Base-by-base conservation (phyloP, 805 yeast genomes). In the Brettanomyces naardenensis region DNA sequence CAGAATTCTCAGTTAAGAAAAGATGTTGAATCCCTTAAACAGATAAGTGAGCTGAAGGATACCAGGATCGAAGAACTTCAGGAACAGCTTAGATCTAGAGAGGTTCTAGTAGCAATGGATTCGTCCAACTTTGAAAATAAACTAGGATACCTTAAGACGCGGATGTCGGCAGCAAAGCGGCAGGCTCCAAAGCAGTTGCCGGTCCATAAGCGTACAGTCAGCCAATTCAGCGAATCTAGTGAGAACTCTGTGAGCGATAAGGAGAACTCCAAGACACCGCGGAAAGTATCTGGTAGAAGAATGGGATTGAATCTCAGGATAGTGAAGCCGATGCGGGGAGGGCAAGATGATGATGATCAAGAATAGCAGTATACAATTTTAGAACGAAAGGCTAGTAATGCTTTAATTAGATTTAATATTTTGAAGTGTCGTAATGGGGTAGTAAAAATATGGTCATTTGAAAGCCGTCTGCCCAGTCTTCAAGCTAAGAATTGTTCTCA, bases 401-500 rank as follows among this genome's bases (percentile, higher is more conserved):
- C n/a, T n/a, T n/a, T n/a, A n/a, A n/a, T n/a, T n/a, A n/a, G n/a
- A n/a, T n/a, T n/a, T n/a, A n/a, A n/a, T n/a, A n/a, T n/a, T n/a
- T n/a, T n/a, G n/a, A n/a, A n/a, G n/a, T n/a, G n/a, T n/a, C n/a
- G 26, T 23, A 23, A 11, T 9, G 26, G 11, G 26, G 26, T 17
- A 30, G 10, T 6, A 11, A 30, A 30, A 30, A 17, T 7, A 28
- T 32, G 7, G 17, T 31, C 31, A 40, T 13, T 31, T 80, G 51
- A 80, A 77, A 2, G 73, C 69, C 41, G 66, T 65, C 44, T 80
- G 88, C 2, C 95, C 95, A 41, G 68, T 66, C 51, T 84, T 79
- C 45, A 90, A 65, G 6, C 94, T 76, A 39, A 90, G 62, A 2
- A 90, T 65, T 26, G 74, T 74, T 46, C 97, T 66, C 18, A 90